Conservation (phyloP, 2,329 filamentous ascomycete genomes). For the Colletotrichum tamarilloi region DNA sequence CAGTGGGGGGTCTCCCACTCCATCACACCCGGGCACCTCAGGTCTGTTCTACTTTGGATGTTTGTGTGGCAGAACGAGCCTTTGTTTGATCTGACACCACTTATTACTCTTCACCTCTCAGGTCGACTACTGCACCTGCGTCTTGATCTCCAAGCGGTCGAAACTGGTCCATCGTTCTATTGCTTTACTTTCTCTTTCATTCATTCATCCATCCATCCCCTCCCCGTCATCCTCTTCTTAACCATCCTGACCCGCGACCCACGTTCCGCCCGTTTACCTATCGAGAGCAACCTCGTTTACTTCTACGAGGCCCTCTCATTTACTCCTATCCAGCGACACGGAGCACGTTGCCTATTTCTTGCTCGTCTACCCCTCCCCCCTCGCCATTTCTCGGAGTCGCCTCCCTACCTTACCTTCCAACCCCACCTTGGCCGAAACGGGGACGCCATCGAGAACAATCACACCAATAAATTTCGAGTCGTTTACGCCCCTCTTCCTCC, state of each 20-base stretch:
- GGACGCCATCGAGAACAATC: constrained; percentile 32
- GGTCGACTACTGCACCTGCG: constrained; percentile 9
- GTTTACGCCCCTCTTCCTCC: constrained; percentile 21
- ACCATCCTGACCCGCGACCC: constrained; percentile 26
- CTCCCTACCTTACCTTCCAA: constrained; percentile 31
- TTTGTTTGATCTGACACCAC: constrained; percentile 18
- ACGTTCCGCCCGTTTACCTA: constrained; percentile 19
- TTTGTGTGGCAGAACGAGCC: constrained; percentile 11
- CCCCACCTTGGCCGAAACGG: constrained; percentile 36
- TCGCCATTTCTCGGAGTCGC: constrained; percentile 29
- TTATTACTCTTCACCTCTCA: constrained; percentile 11
- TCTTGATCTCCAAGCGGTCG: constrained; percentile 1
- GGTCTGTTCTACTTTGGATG: neutral
- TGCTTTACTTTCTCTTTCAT: neutral
- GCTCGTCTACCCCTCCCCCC: constrained; percentile 22
- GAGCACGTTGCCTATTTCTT: constrained; percentile 32
- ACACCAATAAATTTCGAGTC: constrained; percentile 35
- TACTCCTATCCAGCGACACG: constrained; percentile 27
- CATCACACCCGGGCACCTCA: neutral
- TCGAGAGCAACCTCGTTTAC: constrained; percentile 29
- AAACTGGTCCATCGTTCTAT: neutral
- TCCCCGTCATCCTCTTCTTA: constrained; percentile 11
- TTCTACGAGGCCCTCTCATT: constrained; percentile 24
- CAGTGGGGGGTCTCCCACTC: neutral
- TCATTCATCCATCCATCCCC: neutral